Conservation (phyloP, 768 basidiomycete genomes). For the Kwoniella bestiolae region DNA sequence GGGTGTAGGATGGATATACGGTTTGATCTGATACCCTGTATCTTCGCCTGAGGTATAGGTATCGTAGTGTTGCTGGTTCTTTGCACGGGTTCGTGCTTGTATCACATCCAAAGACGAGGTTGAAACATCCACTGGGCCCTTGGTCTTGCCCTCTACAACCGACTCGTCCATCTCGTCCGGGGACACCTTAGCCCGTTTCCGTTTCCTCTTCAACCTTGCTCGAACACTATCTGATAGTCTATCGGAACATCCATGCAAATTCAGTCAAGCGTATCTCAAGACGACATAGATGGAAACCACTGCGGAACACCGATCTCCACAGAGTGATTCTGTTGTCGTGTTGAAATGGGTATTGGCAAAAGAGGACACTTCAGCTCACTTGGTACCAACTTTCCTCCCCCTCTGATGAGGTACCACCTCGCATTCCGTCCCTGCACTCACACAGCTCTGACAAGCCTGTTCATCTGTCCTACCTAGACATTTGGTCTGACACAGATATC, state of each 20-base stretch:
- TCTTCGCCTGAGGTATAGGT: no score
- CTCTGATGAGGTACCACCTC: constrained; percentile 16
- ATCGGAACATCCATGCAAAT: background rate
- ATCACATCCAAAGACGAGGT: no score
- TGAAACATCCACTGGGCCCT: no score
- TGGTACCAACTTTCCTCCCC: constrained; percentile 18
- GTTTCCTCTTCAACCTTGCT: constrained; percentile 3
- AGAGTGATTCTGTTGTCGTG: no score
- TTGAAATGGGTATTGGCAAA: no score
- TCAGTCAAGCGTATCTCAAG: background rate
- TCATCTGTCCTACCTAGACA: constrained; percentile 13
- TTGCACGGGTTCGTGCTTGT: no score
- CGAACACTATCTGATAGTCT: constrained; percentile 13
- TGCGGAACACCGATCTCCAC: no score
- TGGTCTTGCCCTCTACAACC: no score
- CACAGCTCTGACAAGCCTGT: constrained; percentile 5
- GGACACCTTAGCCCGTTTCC: background rate
- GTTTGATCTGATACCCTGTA: background rate
- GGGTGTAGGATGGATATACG: background rate
- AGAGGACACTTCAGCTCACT: background rate
- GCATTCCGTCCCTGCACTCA: background rate
- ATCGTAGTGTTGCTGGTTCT: no score
- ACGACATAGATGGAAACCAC: no score
- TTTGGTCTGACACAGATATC: constrained; percentile 5
- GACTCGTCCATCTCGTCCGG: background rate